These are phyloP conservation scores for Trichoderma gracile DNA, from an alignment of 2,329 filamentous ascomycete species.

Conservation along the genomic window DNA sequence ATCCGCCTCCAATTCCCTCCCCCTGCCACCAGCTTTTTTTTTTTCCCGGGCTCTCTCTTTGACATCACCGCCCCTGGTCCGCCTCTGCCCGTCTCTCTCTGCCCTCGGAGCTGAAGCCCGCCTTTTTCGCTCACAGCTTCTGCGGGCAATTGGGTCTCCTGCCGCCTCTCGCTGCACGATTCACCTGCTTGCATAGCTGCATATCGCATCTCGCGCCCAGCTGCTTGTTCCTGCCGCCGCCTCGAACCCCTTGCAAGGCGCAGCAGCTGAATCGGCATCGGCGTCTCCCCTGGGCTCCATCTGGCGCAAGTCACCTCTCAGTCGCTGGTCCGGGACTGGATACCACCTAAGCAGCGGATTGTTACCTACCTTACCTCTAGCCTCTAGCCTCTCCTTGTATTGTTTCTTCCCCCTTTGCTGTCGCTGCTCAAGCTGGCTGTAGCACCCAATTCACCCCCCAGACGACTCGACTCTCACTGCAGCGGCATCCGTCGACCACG, in stretches of 20 bases:
- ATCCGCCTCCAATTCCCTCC: background rate
- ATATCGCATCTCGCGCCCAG: slow-evolving; percentile 1
- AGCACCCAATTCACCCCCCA: background rate
- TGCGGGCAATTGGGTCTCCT: slow-evolving; percentile 24
- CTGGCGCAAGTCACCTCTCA: no score
- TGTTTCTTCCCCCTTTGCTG: background rate
- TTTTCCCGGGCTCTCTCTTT: background rate
- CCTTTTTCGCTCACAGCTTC: slow-evolving; percentile 1
- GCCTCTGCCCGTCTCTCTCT: slow-evolving; percentile 11
- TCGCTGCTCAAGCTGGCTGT: background rate
- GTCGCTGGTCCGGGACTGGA: background rate
- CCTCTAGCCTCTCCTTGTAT: background rate
- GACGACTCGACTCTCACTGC: background rate
- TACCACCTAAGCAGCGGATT: background rate
- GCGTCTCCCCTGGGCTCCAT: background rate
- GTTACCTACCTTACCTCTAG: background rate
- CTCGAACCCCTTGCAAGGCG: no score
- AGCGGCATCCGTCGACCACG: slow-evolving; percentile 1
- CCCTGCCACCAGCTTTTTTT: slow-evolving; percentile 26
- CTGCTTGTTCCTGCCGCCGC: no score
- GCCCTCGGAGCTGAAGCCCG: slow-evolving; percentile 13
- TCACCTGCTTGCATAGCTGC: slow-evolving; percentile 12
- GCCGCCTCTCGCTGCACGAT: slow-evolving; percentile 18
- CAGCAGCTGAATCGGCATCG: no score
- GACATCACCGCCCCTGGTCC: slow-evolving; percentile 24